These are phyloP conservation scores for Monosporascus sp. DNA, from an alignment of 2,329 filamentous ascomycete genomes.

Conservation along the genomic window DNA sequence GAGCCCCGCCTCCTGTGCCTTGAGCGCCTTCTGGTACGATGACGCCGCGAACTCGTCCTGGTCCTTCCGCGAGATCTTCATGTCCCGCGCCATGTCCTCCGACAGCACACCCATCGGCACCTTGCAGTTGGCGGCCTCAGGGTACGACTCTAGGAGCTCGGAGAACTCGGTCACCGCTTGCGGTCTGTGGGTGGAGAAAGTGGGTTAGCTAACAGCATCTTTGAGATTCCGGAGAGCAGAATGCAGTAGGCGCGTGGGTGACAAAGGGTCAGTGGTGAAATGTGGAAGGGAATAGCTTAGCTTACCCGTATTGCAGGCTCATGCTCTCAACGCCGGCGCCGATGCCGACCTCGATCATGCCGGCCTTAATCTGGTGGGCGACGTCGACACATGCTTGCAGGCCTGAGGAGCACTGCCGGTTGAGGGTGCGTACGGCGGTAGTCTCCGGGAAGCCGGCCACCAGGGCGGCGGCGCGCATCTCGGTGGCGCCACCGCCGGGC, in stretches of 20 bases:
- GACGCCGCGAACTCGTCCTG: constrained; percentile 94
- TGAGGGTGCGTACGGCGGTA: constrained; percentile 80
- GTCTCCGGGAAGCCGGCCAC: constrained; percentile 86
- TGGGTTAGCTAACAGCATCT: no score
- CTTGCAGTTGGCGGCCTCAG: constrained; percentile 89
- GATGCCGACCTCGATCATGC: constrained; percentile 93
- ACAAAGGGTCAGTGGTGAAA: not conserved
- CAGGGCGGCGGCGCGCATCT: constrained; percentile 88
- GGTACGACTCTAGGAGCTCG: constrained; percentile 74
- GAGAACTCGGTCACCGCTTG: constrained; percentile 89
- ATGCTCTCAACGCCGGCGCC: constrained; percentile 97
- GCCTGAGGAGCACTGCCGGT: constrained; percentile 91
- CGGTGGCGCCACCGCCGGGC: constrained; percentile 89
- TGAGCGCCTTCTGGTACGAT: constrained; percentile 84
- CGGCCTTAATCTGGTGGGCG: constrained; percentile 82
- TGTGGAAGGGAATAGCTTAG: constrained; percentile 6
- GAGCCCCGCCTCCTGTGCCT: constrained; percentile 81
- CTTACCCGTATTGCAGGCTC: constrained; percentile 83
- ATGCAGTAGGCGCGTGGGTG: not conserved
- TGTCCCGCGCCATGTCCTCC: constrained; percentile 90
- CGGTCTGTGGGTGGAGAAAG: constrained; percentile 45
- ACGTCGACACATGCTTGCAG: constrained; percentile 91
- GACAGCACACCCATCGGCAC: constrained; percentile 93
- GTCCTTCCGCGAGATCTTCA: constrained; percentile 60
- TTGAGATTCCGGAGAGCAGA: no score